Conservation (phyloP, 352 stramenopile species). For the Salisapilia sapeloensis region DNA sequence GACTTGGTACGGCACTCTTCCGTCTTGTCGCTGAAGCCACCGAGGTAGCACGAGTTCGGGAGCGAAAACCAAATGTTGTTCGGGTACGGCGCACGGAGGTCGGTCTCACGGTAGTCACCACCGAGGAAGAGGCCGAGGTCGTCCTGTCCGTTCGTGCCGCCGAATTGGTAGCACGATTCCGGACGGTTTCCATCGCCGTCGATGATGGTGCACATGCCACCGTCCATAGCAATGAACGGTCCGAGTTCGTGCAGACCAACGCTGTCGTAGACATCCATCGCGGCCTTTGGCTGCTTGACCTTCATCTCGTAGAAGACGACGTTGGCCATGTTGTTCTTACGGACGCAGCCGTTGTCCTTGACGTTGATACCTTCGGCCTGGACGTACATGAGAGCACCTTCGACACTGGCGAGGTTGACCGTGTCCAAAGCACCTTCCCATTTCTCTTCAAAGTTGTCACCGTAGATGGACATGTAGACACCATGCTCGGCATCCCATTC, state of each 20-base stretch:
- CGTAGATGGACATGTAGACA: constrained; percentile 19
- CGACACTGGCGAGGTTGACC: constrained; percentile 30
- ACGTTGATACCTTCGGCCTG: constrained; percentile 47
- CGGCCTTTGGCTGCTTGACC: constrained; percentile 17
- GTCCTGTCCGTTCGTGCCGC: constrained; percentile 13
- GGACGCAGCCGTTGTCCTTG: constrained; percentile 16
- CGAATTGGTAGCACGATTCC: constrained; percentile 31
- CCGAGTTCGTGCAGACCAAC: constrained; percentile 19
- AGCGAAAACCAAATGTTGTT: constrained; percentile 74
- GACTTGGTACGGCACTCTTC: constrained; percentile 13
- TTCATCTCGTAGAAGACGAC: constrained; percentile 48
- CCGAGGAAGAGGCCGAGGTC: constrained; percentile 36
- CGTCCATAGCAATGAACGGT: constrained; percentile 36
- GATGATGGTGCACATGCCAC: constrained; percentile 26
- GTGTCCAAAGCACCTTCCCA: constrained; percentile 23
- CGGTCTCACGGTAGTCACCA: constrained; percentile 15
- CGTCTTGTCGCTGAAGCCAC: constrained; percentile 23
- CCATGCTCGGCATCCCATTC: constrained; percentile 14
- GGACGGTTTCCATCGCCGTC: constrained; percentile 18
- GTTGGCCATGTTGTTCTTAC: constrained; percentile 41
- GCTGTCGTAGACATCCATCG: constrained; percentile 24
- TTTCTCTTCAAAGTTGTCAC: constrained; percentile 16
- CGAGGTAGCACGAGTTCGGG: constrained; percentile 41
- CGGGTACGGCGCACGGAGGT: constrained; percentile 45
- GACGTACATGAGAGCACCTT: constrained; percentile 42